Evolutionary conservation across 805 yeast genomes (phyloP).

Genomic region (Jamesozyma jinghongensis): DNA sequence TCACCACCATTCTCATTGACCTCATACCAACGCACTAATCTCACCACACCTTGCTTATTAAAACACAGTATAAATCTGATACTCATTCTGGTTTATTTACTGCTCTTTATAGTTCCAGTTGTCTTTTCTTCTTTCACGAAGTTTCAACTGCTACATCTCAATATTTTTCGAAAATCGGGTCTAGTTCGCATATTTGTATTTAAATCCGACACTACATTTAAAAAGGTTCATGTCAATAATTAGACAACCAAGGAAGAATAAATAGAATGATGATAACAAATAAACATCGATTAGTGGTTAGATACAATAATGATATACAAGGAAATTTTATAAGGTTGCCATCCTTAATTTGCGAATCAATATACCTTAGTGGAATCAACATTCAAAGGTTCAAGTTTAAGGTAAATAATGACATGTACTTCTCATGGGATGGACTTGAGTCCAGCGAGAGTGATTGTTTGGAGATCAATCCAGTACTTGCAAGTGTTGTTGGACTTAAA

Average conservation of each 20-base stretch:
- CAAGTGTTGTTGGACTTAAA: conserved; percentile 1
- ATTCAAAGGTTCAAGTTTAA: conserved; percentile 8
- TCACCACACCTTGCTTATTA: conserved; percentile 88
- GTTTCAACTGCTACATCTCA: too few species aligned
- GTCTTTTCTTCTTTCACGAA: too few species aligned
- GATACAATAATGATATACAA: conserved; percentile 12
- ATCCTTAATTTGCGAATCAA: conserved; percentile 3
- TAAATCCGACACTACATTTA: too few species aligned
- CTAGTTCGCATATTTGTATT: too few species aligned
- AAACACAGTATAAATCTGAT: conserved; percentile 73
- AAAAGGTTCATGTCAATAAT: too few species aligned
- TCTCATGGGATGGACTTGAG: conserved; percentile 12
- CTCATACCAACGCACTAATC: conserved; percentile 73
- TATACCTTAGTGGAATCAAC: conserved; percentile 3
- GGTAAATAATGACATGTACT: conserved; percentile 1
- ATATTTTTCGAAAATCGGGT: too few species aligned
- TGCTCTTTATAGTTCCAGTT: neutral
- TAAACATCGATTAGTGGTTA: neutral
- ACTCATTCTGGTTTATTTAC: conserved; percentile 45
- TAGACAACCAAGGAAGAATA: neutral
- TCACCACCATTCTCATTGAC: conserved; percentile 10
- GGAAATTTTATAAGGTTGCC: conserved; percentile 28
- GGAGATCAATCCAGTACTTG: conserved; percentile 23
- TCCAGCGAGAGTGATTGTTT: conserved; percentile 9
- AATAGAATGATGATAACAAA: neutral